Percentiles rank a stretch among this genome's conserved stretches.
Evolutionary conservation across 495 filamentous ascomycete species (phyloP).

Genomic region (Clohesyomyces aquaticus): DNA sequence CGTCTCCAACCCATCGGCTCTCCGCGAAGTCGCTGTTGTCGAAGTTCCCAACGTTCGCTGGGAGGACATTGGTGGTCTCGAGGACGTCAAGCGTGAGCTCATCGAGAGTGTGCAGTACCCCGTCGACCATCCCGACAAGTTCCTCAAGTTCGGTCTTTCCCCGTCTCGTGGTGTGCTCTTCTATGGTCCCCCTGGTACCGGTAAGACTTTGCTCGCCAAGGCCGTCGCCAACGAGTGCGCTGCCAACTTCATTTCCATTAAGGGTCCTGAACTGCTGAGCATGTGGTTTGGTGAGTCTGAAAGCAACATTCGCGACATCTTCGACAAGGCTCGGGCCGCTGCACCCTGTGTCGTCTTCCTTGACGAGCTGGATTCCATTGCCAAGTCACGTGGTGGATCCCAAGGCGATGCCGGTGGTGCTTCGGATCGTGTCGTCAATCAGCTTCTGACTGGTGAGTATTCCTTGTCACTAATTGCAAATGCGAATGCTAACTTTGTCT

Average conservation of each 20-base stretch:
- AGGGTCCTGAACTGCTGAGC: slow-evolving; percentile 94
- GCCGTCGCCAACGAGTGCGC: slow-evolving; percentile 99
- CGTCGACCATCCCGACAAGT: slow-evolving; percentile 98
- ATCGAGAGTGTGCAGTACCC: slow-evolving; percentile 99
- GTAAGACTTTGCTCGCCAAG: slow-evolving; percentile 99
- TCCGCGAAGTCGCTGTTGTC: slow-evolving; percentile 98
- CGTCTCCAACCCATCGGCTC: slow-evolving; percentile 96
- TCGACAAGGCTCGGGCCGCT: slow-evolving; percentile 98
- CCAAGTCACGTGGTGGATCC: slow-evolving; percentile 98
- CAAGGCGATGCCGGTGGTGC: slow-evolving; percentile 96
- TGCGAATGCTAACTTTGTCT: slow-evolving; percentile 18
- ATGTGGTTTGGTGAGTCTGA: slow-evolving; percentile 99
- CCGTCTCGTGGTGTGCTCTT: slow-evolving; percentile 98
- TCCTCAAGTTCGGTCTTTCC: slow-evolving; percentile 99
- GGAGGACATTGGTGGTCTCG: slow-evolving; percentile 99
- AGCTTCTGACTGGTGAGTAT: slow-evolving; percentile 89
- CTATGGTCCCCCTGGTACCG: slow-evolving; percentile 97
- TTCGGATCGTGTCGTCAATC: slow-evolving; percentile 99
- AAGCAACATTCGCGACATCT: slow-evolving; percentile 99
- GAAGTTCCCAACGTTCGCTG: slow-evolving; percentile 99
- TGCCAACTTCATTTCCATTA: slow-evolving; percentile 99
- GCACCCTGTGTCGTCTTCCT: slow-evolving; percentile 99
- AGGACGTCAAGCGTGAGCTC: slow-evolving; percentile 98
- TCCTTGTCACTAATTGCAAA: slow-evolving; percentile 5
- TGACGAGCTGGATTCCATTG: slow-evolving; percentile 97